Percentiles rank a stretch among this genome's conserved stretches.
phyloP scores from a whole-genome alignment of 257 asterid species.

The Solanum pinnatisectum region DNA sequence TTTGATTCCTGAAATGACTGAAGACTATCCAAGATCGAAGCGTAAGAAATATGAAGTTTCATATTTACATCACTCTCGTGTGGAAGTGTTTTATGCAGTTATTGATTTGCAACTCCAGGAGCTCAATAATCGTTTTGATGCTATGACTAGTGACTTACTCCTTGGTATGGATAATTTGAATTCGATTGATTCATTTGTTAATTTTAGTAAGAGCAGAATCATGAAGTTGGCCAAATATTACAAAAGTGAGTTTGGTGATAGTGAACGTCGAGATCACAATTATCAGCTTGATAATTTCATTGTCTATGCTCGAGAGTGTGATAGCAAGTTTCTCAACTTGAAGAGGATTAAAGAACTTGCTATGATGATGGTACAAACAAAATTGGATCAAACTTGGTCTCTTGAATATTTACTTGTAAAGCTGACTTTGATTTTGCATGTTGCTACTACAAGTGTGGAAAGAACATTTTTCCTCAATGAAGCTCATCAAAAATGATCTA shows the following conservation, averaged over 20 bases:
- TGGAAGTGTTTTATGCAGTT: too few species aligned
- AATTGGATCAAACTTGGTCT: not conserved
- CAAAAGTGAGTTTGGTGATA: not conserved
- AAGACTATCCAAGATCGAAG: too few species aligned
- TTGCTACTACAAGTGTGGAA: not conserved
- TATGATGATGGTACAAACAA: not conserved
- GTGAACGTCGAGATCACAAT: too few species aligned
- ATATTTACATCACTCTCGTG: too few species aligned
- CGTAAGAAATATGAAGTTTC: too few species aligned
- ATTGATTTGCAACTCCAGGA: too few species aligned
- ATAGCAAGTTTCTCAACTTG: not conserved
- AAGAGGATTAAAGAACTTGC: not conserved
- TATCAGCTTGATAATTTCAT: too few species aligned
- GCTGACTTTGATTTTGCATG: not conserved
- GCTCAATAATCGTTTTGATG: not conserved
- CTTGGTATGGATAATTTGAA: not conserved
- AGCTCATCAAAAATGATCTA: not conserved
- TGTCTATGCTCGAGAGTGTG: not conserved
- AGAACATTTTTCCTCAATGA: not conserved
- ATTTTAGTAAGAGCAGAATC: not conserved
- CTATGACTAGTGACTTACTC: not conserved
- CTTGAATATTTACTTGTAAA: not conserved
- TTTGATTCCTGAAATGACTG: too few species aligned
- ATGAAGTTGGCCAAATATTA: not conserved
- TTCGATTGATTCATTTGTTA: not conserved